phyloP scores from a whole-genome alignment of 495 filamentous ascomycete species.

The Entonaema liquescens region DNA sequence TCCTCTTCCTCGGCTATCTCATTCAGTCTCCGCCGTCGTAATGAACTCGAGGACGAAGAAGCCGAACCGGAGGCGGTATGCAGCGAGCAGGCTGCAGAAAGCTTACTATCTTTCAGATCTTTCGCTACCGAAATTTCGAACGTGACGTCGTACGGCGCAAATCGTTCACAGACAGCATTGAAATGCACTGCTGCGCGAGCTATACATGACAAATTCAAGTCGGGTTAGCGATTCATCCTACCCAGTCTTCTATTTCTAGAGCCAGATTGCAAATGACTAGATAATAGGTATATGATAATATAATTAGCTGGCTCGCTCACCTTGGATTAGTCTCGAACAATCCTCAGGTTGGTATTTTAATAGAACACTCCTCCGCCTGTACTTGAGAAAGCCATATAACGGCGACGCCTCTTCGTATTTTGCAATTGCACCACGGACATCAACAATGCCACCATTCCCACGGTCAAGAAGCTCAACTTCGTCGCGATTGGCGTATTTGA shows the following conservation, averaged over 20 bases:
- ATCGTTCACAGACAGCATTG: slow-evolving; percentile 82
- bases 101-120: slow-evolving; percentile 84
- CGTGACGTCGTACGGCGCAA: slow-evolving; percentile 85
- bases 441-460: slow-evolving; percentile 84
- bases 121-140: slow-evolving; percentile 75
- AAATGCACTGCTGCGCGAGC: slow-evolving; percentile 96
- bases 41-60: slow-evolving; percentile 83
- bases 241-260: not conserved
- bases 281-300: slow-evolving; percentile 9
- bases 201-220: slow-evolving; percentile 47
- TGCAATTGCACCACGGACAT: slow-evolving; percentile 79
- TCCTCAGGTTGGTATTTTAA: slow-evolving; percentile 92
- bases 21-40: slow-evolving; percentile 77
- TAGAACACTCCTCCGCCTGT: slow-evolving; percentile 87
- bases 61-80: slow-evolving; percentile 90
- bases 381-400: slow-evolving; percentile 90
- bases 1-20: slow-evolving; percentile 90
- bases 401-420: slow-evolving; percentile 84
- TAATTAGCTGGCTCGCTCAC: slow-evolving; percentile 58
- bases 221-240: slow-evolving; percentile 22
- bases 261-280: not conserved
- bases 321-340: slow-evolving; percentile 88
- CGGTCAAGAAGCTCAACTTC: slow-evolving; percentile 80
- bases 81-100: slow-evolving; percentile 87
- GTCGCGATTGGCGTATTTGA: slow-evolving; percentile 90